Base-by-base conservation (phyloP, 2,329 filamentous ascomycete species). In the Aspergillus nomiae region DNA sequence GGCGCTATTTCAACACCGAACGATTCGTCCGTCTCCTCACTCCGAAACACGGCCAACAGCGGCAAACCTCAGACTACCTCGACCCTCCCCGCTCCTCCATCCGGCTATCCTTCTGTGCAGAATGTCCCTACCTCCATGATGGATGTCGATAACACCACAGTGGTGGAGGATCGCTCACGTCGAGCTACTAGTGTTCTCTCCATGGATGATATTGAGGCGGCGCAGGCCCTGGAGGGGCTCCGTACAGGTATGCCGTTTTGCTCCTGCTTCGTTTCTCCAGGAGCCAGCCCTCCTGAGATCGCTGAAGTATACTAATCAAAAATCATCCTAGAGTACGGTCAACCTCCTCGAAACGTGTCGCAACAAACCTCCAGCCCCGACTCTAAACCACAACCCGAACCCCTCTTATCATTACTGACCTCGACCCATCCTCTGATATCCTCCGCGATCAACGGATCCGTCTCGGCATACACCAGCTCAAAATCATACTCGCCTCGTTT, bases 401-500 rank as follows among this genome's bases (percentile, higher is more conserved):
- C 94, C 1, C 84, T 97, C 7, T 83, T 98, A 4, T 91, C 92
- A 6, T 87, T 98, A 1, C 86, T 98, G 26, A 96, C 93, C 0
- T 94, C 92, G 2, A 92, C 92, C 1, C 93, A 97, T 73, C 94
- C 94, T 0, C 83, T 96, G 65, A 86, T 97, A 19, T 92, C 92
- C 11, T 92, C 88, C 32, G 92, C 93, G 0, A 94, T 96, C 70
- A 92, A 92, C 68, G 89, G 90, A 58, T 94, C 93, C 0, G 86
- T 94, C 9, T 92, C 91, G 1, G 92, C 92, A 1, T 98, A 98
- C 76, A 90, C 90, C 32, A 89, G 86, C 3, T 93, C 92, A 12
- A 97, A 98, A 78, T 92, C 94, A 69, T 96, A 94, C 72, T 96
- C 92, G 1, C 93, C 94, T 0, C 87, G 91, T 2, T 92, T 97